Base-by-base conservation (phyloP, 2,329 filamentous ascomycete species). In the Rutstroemia sydowiana region DNA sequence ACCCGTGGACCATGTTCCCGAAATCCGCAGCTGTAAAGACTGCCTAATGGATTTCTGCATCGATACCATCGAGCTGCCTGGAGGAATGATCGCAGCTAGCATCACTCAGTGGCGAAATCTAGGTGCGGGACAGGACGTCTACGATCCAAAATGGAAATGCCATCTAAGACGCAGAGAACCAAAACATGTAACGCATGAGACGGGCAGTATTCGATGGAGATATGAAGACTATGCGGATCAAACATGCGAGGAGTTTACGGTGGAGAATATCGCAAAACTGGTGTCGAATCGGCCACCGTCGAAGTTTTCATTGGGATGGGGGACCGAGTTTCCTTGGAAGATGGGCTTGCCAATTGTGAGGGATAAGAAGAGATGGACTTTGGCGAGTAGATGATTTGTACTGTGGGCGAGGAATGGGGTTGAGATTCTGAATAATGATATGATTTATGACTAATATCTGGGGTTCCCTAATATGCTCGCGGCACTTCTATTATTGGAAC, bases 31-130 rank as follows among this genome's bases (percentile, higher is more conserved):
- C n/a, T 55, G 51, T 32, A 20, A 6, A 32, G 30, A 51, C 37
- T 58, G 54, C 52, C 48, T 34, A 16, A 55, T 57, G 32, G 54
- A 61, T 44, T 59, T 47, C 46, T 34, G n/a, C 6, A 13, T 59
- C 11, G 49, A 54, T 49, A 45, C n/a, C 37, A 26, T 50, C 46
- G 51, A 57, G 32, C 39, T 55, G 47, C 52, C 56, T 26, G 54
- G 52, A 36, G 14, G 45, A 48, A 52, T 52, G 7, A 51, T 42
- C 52, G 54, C 48, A 36, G 31, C 54, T 9, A 11, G 45, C 32
- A 16, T 47, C 20, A 53, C 55, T 26, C 55, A 30, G 43, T 57
- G 55, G 55, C 23, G 45, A 39, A 51, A 51, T 42, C 40, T 57
- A 28, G 55, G 49, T 28, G 36, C 55, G 20, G 55, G 55, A 23